Conservation (phyloP, 139 green algal genomes). For the Mychonastes homosphaera region DNA sequence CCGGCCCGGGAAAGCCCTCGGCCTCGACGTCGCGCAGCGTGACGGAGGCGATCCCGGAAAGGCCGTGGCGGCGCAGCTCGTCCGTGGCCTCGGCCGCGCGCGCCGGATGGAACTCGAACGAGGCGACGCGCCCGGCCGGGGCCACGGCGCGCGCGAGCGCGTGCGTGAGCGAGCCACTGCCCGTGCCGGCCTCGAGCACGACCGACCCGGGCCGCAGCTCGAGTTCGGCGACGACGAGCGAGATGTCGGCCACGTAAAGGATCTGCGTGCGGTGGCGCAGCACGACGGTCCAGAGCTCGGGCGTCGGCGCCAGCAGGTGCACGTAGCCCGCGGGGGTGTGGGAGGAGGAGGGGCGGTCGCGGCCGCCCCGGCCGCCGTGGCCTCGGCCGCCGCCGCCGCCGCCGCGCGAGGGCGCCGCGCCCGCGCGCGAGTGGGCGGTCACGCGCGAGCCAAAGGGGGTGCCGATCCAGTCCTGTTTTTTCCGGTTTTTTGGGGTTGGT, state of each 20-base stretch:
- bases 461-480: constrained; percentile 73
- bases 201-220: constrained; percentile 71
- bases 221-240: constrained; percentile 57
- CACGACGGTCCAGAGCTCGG: constrained; percentile 81
- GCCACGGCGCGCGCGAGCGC: constrained; percentile 77
- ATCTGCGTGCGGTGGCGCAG: constrained; percentile 61
- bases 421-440: constrained; percentile 16
- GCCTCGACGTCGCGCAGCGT: constrained; percentile 68
- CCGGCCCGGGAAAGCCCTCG: constrained; percentile 67
- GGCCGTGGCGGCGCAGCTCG: constrained; percentile 31
- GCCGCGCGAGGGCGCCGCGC: neutral
- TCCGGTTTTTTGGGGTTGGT: neutral
- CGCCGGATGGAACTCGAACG: constrained; percentile 90
- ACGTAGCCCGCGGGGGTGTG: constrained; percentile 53
- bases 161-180: constrained; percentile 83
- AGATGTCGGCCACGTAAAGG: constrained; percentile 79
- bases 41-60: constrained; percentile 19
- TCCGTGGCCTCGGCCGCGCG: constrained; percentile 23
- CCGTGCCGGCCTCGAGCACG: constrained; percentile 84
- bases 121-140: constrained; percentile 73
- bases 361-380: no score
- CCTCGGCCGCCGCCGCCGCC: no score
- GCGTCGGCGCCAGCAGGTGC: constrained; percentile 67
- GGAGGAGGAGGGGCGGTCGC: no score
- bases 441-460: constrained; percentile 59